A percentile compares a stretch with the other conserved stretches of the same genome.
Conservation (phyloP, 352 stramenopile species). For the Lagenidium giganteum region DNA sequence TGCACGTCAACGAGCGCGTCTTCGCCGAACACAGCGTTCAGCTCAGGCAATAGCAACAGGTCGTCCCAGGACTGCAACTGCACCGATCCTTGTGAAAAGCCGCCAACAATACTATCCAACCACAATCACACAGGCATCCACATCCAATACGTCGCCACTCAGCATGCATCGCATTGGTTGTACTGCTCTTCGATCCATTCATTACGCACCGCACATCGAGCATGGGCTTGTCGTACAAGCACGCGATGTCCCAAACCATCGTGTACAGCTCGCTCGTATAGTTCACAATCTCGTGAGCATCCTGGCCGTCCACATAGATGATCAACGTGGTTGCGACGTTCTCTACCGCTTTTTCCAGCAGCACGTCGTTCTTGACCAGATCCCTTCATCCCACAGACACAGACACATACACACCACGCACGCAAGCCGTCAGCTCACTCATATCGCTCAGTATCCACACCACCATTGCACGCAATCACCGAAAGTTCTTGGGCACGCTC, state of each 20-base stretch:
- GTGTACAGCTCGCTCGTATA: constrained; percentile 78
- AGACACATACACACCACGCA: not conserved
- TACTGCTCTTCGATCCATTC: too few species aligned
- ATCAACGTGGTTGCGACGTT: constrained; percentile 39
- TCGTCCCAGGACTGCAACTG: constrained; percentile 43
- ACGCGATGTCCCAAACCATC: constrained; percentile 65
- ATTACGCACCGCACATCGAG: too few species aligned
- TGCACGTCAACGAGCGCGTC: constrained; percentile 57
- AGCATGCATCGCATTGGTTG: too few species aligned
- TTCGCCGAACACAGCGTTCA: constrained; percentile 65
- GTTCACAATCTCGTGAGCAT: constrained; percentile 60
- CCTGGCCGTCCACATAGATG: constrained; percentile 54
- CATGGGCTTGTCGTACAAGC: constrained; percentile 38
- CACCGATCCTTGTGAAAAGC: constrained; percentile 16
- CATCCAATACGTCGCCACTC: too few species aligned
- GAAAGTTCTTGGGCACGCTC: constrained; percentile 1
- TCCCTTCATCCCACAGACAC: constrained; percentile 2
- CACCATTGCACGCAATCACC: not conserved
- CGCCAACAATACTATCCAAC: constrained; percentile 35
- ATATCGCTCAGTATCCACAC: not conserved
- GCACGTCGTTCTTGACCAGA: constrained; percentile 32
- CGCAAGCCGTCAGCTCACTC: not conserved
- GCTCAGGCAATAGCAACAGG: constrained; percentile 49
- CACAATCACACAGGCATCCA: not conserved
- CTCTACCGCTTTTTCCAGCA: constrained; percentile 58